A percentile compares a stretch with the other conserved stretches of the same genome.
These are phyloP conservation scores for Cutaneotrichosporon sp. DNA, from an alignment of 1,284 basidiomycete genomes.

Conservation along the genomic window DNA sequence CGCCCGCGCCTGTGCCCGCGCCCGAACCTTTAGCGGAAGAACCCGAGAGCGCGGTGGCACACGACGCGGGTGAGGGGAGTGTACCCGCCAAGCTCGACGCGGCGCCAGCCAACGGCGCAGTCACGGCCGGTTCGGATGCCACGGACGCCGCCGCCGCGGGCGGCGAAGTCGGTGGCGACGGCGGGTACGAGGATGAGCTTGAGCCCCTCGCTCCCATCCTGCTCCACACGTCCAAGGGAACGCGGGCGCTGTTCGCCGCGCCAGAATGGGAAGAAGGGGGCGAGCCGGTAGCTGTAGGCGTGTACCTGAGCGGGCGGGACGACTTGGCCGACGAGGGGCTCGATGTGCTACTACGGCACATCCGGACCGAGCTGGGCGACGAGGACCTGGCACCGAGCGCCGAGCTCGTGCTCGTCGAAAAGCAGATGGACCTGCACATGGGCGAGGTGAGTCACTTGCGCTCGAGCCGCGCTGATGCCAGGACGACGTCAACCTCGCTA, in stretches of 20 bases:
- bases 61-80: too few species aligned
- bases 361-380: slow-evolving; percentile 23
- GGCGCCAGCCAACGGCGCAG: too few species aligned
- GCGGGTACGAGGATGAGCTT: background rate
- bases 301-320: slow-evolving; percentile 27
- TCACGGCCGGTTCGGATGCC: too few species aligned
- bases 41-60: too few species aligned
- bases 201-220: slow-evolving; percentile 18
- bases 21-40: too few species aligned
- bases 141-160: too few species aligned
- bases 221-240: slow-evolving; percentile 24
- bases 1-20: too few species aligned
- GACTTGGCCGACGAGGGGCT: slow-evolving; percentile 33
- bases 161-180: background rate
- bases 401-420: slow-evolving; percentile 36
- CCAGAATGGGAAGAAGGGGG: slow-evolving; percentile 16
- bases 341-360: slow-evolving; percentile 24
- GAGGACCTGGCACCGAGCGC: slow-evolving; percentile 20
- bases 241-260: slow-evolving; percentile 27
- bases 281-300: slow-evolving; percentile 4
- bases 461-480: slow-evolving; percentile 10
- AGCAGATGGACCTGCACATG: slow-evolving; percentile 56
- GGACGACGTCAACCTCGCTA: slow-evolving; percentile 37
- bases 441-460: slow-evolving; percentile 57
- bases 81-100: too few species aligned